Percentiles rank a stretch among this genome's conserved stretches.
Evolutionary conservation across 2,329 filamentous ascomycete species (phyloP).

Genomic region (Nannizziopsis arthrosporioides): DNA sequence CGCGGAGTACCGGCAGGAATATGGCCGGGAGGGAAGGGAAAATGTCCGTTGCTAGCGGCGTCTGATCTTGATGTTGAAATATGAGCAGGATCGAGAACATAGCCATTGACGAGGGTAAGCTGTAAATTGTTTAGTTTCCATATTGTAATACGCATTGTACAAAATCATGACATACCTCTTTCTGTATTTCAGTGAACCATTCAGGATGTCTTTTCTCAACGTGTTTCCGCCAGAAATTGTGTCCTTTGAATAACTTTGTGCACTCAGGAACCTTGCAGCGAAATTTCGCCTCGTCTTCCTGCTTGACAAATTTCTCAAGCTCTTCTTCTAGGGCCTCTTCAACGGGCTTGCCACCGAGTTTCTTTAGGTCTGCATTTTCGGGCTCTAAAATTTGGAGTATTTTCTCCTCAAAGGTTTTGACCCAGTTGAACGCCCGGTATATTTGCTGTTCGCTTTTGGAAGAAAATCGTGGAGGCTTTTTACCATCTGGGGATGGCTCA

Average conservation of each 20-base stretch:
- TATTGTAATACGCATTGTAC: no score
- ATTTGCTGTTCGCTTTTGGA: slow-evolving; percentile 83
- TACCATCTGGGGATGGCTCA: slow-evolving; percentile 56
- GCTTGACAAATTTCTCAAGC: slow-evolving; percentile 76
- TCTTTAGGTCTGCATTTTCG: slow-evolving; percentile 72
- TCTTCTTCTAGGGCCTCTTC: slow-evolving; percentile 84
- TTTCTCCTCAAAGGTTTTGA: slow-evolving; percentile 97
- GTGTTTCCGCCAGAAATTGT: slow-evolving; percentile 96
- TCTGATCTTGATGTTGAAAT: slow-evolving; percentile 89
- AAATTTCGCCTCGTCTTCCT: slow-evolving; percentile 95
- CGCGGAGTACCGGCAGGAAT: slow-evolving; percentile 72
- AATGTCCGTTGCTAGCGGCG: slow-evolving; percentile 90
- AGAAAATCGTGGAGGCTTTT: slow-evolving; percentile 57
- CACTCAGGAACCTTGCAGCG: slow-evolving; percentile 94
- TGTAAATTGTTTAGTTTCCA: slow-evolving; percentile 27
- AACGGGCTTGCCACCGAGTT: slow-evolving; percentile 75
- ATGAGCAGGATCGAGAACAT: slow-evolving; percentile 86
- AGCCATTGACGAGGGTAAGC: slow-evolving; percentile 84
- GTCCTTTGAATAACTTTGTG: slow-evolving; percentile 92
- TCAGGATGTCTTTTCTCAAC: slow-evolving; percentile 90
- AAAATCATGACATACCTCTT: slow-evolving; percentile 54
- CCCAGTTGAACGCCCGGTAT: slow-evolving; percentile 94
- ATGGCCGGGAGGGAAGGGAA: slow-evolving; percentile 68
- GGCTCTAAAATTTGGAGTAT: slow-evolving; percentile 85
- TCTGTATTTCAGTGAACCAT: slow-evolving; percentile 67